Evolutionary conservation across 148 eudicot species (phyloP), one percentile per base, ranked within the genome.

Genomic region (Rhododendron vialii): DNA sequence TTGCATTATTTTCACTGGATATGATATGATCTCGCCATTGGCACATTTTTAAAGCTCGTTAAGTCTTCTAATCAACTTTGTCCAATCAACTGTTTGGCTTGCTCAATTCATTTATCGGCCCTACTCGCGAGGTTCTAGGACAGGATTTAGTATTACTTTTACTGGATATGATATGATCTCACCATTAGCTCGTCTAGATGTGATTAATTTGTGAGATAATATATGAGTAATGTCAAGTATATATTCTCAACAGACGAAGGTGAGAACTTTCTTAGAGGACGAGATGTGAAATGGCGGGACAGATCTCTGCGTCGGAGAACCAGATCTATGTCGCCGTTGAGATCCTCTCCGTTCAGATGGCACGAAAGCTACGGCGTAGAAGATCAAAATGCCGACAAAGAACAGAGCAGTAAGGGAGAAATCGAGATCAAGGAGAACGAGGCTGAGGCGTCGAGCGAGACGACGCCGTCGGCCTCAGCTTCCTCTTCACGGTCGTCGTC

Each of bases 401-500:
- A 11, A 9, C 61, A 26, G 77, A 13, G 5, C 14, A 83, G 8
- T 24, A 20, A 69, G 18, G 90, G 80, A 12, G 85, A 51, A 7
- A 67, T 71, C 0, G 85, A 75, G 24, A 82, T 55, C 1, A 81
- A 80, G 36, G 87, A 76, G 24, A 59, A 69, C n/a, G 87, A 43
- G 83, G 80, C 80, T 11, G 85, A 78, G 28, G 85, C 81, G 41
- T 87, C 89, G 38, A 83, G 65, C 26, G 90, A 87, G 43, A 89
- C 91, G 81, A 90, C 93, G 83, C 88, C 95, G 80, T 89, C 94
- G 83, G 80, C 87, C 59, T 93, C 95, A 0, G 96, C 89, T 38
- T 92, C 96, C 6, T 94, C 99, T 1, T 96, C 99, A 13, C 86
- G 98, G 73, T 95, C 98, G 6, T 92, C 95, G 0, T 96, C 99